Base-by-base conservation (phyloP, 345 rosid genomes). In the Boechera divaricarpa region DNA sequence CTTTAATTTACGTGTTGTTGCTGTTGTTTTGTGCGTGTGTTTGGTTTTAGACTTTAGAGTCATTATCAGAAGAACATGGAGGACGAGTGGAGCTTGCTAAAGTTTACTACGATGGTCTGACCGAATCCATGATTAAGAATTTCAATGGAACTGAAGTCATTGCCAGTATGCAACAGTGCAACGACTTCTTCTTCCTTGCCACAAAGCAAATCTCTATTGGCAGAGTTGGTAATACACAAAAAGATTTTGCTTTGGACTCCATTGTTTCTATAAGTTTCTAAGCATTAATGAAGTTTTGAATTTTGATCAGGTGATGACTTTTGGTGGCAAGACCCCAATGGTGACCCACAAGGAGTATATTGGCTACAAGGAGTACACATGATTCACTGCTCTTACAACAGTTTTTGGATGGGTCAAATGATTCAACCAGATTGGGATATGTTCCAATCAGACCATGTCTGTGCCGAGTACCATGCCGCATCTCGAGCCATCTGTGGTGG, bases 351-450 rank as follows among this genome's bases (percentile, higher is more conserved):
- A 73, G 98, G 97, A 60, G 90, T 86, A 16, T 94, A 84, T 36
- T 94, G 98, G 98, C 58, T 91, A 33, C 97, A 94, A 84, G 97
- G 97, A 10, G 88, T 89, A 28, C 97, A 94, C 60, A 91, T 94
- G 91, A 82, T 91, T 65, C 98, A 94, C 33, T 91, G 98, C 66
- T 88, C 96, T 53, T 91, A 94, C 79, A 94, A 91, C 87, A 94
- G 98, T 70, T 31, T 91, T 67, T 91, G 97, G 98, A 94, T 94
- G 87, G 97, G 98, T 13, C 91, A 91, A 66, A 80, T 91, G 38
- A 86, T 91, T 58, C 93, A 87, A 32, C 98, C 98, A 26, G 98
- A 94, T 67, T 91, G 98, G 98, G 98, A 94, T 64, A 94, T 94
- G 97, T 94, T 94, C 82, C 97, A 94, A 57, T 94, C 98, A 5